Percentiles rank a stretch among this genome's conserved stretches.
phyloP scores from a whole-genome alignment of 2,329 filamentous ascomycete species.

The Neophaeococcomyces aloes region DNA sequence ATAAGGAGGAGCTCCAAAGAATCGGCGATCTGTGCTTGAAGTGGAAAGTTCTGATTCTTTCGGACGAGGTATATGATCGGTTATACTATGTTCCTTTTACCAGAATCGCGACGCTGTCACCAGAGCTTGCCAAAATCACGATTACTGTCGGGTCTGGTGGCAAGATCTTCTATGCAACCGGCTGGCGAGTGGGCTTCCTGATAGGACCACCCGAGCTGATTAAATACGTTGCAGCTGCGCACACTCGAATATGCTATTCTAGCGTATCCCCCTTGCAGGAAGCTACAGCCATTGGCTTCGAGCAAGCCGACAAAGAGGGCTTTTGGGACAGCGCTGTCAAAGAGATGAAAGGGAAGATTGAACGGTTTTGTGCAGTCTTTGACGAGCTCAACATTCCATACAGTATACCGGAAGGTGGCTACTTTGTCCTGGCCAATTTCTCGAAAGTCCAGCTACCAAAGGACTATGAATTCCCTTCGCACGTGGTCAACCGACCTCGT shows the following conservation, averaged over 20 bases:
- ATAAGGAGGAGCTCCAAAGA: constrained; percentile 65
- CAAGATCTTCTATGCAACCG: constrained; percentile 97
- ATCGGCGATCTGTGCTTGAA: constrained; percentile 87
- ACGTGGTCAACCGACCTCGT: constrained; percentile 73
- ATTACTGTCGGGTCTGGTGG: constrained; percentile 91
- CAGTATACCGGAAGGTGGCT: constrained; percentile 89
- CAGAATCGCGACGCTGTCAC: constrained; percentile 78
- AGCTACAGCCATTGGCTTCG: constrained; percentile 86
- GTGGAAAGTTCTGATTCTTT: constrained; percentile 86
- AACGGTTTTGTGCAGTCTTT: constrained; percentile 74
- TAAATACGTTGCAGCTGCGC: constrained; percentile 81
- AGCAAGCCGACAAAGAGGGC: constrained; percentile 69
- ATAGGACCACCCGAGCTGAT: constrained; percentile 83
- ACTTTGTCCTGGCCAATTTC: constrained; percentile 95
- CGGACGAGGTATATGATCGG: constrained; percentile 87
- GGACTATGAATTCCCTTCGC: constrained; percentile 77
- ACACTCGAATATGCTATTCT: constrained; percentile 93
- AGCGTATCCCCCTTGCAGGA: constrained; percentile 90
- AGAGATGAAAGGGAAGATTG: constrained; percentile 85
- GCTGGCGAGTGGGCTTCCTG: constrained; percentile 92
- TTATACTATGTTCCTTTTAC: constrained; percentile 95
- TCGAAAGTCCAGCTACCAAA: constrained; percentile 71
- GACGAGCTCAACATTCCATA: constrained; percentile 67
- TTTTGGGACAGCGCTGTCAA: constrained; percentile 79
- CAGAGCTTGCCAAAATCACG: constrained; percentile 77